Percentiles rank a stretch among this genome's conserved stretches.
Conservation (phyloP, 352 stramenopile genomes). For the Peronospora destructor region DNA sequence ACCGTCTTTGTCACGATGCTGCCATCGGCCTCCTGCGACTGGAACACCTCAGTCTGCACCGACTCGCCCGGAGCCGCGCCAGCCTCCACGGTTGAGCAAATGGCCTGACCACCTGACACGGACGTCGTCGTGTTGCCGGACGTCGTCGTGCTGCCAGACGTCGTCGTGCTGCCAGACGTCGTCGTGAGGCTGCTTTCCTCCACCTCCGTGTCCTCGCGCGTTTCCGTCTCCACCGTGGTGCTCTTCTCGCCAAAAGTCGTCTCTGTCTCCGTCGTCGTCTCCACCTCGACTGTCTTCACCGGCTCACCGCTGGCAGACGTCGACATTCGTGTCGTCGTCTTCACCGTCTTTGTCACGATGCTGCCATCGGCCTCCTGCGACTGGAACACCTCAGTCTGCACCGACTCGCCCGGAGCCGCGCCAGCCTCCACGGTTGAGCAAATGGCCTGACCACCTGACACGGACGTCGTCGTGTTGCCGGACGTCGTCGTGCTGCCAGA, state of each 20-base stretch:
- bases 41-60: constrained; percentile 19
- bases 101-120: constrained; percentile 2
- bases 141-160: constrained; percentile 4
- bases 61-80: constrained; percentile 5
- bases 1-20: constrained; percentile 17
- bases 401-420: constrained; percentile 1
- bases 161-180: background rate
- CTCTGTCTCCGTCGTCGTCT: constrained; percentile 13
- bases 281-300: constrained; percentile 6
- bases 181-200: constrained; percentile 10
- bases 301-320: constrained; percentile 1
- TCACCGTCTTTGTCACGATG: constrained; percentile 12
- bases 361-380: constrained; percentile 5
- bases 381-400: constrained; percentile 9
- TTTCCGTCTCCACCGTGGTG: constrained; percentile 10
- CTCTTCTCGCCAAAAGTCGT: constrained; percentile 4
- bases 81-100: background rate
- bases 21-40: constrained; percentile 12
- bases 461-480: constrained; percentile 1
- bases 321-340: constrained; percentile 1
- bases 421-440: constrained; percentile 7
- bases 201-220: constrained; percentile 14
- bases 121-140: constrained; percentile 1
- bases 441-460: constrained; percentile 4
- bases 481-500: constrained; percentile 3